These are phyloP conservation scores for Hysterium pulicare DNA, from an alignment of 2,329 filamentous ascomycete species.

Conservation along the genomic window DNA sequence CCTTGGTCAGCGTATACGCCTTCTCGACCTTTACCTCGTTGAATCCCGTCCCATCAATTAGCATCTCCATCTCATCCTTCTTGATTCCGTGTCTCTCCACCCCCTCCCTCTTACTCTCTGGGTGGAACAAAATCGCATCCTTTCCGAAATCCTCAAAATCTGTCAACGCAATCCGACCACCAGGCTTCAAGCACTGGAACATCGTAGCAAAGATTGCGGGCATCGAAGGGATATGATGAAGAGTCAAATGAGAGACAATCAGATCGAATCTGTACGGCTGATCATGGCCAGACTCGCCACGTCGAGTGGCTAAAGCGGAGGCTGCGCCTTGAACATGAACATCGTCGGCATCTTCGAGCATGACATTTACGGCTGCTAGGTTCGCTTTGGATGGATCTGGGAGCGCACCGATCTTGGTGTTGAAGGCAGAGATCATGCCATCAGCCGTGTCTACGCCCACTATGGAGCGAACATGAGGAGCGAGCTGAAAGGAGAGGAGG, in stretches of 20 bases:
- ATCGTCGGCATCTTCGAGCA: conserved; percentile 52
- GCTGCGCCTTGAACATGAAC: conserved; percentile 24
- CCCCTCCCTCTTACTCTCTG: conserved; percentile 50
- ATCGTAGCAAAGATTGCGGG: conserved; percentile 44
- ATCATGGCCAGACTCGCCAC: conserved; percentile 22
- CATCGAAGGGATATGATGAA: conserved; percentile 55
- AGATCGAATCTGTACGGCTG: conserved; percentile 46
- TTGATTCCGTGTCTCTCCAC: conserved; percentile 55
- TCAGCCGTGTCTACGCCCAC: conserved; percentile 53
- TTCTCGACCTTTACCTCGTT: conserved; percentile 46
- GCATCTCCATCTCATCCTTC: conserved; percentile 37
- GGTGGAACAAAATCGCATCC: conserved; percentile 52
- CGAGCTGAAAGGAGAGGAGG: conserved; percentile 49
- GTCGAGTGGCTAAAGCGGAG: conserved; percentile 34
- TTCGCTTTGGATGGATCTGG: conserved; percentile 31
- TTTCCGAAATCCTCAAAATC: conserved; percentile 58
- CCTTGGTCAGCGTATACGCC: conserved; percentile 51
- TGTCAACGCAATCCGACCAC: conserved; percentile 52
- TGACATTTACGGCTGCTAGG: conserved; percentile 45
- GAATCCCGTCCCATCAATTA: conserved; percentile 50
- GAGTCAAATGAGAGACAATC: conserved; percentile 51
- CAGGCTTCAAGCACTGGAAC: conserved; percentile 45
- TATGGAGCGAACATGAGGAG: conserved; percentile 47
- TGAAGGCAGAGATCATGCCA: conserved; percentile 55
- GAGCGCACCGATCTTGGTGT: conserved; percentile 40